phyloP scores from a whole-genome alignment of 2,329 filamentous ascomycete species.

The Cercospora nicotianae region DNA sequence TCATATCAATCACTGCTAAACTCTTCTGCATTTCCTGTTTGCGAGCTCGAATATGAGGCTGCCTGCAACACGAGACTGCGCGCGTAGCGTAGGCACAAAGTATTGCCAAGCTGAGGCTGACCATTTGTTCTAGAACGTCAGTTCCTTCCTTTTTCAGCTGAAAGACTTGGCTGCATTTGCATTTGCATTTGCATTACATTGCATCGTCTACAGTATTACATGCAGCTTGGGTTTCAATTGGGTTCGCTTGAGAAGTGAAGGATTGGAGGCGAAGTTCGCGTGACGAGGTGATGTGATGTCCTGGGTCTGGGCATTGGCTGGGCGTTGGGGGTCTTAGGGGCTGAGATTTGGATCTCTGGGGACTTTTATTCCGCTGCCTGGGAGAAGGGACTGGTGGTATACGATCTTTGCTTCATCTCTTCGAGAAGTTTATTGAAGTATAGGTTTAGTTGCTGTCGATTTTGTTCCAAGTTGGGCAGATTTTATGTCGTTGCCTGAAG shows the following conservation, averaged over 20 bases:
- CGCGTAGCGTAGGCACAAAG: neutral
- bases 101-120: neutral
- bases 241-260: neutral
- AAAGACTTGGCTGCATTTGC: neutral
- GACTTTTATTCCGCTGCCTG: no score
- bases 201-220: neutral
- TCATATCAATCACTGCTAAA: no score
- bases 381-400: no score
- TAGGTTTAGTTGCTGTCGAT: no score
- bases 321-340: neutral
- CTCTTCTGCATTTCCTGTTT: no score
- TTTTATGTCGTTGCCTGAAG: neutral
- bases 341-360: no score
- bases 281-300: no score
- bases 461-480: no score
- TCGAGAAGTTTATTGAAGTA: no score
- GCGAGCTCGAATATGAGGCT: neutral
- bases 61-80: neutral
- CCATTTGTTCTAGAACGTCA: neutral
- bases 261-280: neutral
- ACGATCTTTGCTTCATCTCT: no score
- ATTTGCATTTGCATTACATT: no score
- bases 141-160: neutral
- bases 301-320: neutral
- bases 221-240: neutral